Conservation (phyloP, 805 yeast genomes). For the Yueomyces sp. region DNA sequence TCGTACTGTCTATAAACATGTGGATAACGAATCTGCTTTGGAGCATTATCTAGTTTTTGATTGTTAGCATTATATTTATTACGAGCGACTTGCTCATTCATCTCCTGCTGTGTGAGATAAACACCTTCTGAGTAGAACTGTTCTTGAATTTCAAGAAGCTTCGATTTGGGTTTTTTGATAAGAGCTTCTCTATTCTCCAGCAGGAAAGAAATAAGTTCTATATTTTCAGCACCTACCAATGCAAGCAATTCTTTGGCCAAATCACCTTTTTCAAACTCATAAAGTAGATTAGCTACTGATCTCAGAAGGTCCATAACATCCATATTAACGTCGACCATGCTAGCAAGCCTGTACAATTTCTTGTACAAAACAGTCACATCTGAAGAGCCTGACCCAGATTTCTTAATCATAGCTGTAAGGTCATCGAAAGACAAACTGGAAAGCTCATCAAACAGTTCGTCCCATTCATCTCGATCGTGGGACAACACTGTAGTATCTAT, state of each 20-base stretch:
- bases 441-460: constrained; percentile 25
- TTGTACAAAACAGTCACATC: constrained; percentile 6
- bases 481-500: constrained; percentile 24
- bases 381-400: constrained; percentile 3
- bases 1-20: constrained; percentile 72
- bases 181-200: constrained; percentile 10
- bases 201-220: constrained; percentile 53
- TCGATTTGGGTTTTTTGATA: constrained; percentile 8
- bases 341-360: constrained; percentile 8
- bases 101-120: constrained; percentile 40
- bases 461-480: constrained; percentile 27
- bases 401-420: constrained; percentile 1
- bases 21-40: constrained; percentile 48
- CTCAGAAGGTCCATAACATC: constrained; percentile 23
- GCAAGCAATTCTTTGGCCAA: constrained; percentile 66
- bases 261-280: constrained; percentile 36
- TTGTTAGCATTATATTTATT: constrained; percentile 39
- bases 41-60: constrained; percentile 33
- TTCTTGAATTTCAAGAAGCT: constrained; percentile 7
- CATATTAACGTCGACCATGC: constrained; percentile 15
- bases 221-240: constrained; percentile 71
- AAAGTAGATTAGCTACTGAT: constrained; percentile 16
- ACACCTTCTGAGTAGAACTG: constrained; percentile 13
- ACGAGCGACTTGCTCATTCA: constrained; percentile 37
- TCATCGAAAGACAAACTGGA: constrained; percentile 18